phyloP scores from a whole-genome alignment of 805 yeast species.

The Torulaspora quercuum region DNA sequence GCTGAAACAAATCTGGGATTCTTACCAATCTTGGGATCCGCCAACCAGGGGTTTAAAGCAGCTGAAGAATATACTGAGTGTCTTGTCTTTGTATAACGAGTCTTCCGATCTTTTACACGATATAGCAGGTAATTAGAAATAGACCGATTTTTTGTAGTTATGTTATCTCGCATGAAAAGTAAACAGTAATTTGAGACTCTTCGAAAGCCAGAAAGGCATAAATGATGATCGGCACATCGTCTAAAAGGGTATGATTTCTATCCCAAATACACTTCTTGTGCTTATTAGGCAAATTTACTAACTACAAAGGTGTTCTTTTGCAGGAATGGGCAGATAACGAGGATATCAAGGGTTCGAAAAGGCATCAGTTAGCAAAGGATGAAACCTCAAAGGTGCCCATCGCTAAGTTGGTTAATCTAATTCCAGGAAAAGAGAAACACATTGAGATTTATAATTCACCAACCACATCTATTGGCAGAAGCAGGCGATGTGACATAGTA shows the following conservation, averaged over 20 bases:
- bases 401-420: constrained; percentile 30
- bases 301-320: constrained; percentile 3
- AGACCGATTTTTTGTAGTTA: constrained; percentile 2
- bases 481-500: constrained; percentile 55
- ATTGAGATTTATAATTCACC: constrained; percentile 35
- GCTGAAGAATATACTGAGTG: constrained; percentile 32
- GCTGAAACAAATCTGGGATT: constrained; percentile 28
- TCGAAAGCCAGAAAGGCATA: neutral
- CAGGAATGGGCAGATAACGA: constrained; percentile 13
- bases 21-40: constrained; percentile 35
- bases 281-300: neutral
- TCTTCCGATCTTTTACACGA: constrained; percentile 26
- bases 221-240: constrained; percentile 4
- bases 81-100: constrained; percentile 28
- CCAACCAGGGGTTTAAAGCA: constrained; percentile 34
- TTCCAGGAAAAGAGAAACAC: constrained; percentile 36
- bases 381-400: constrained; percentile 11
- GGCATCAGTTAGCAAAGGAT: no score
- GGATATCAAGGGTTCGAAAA: constrained; percentile 23
- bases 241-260: constrained; percentile 15
- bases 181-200: neutral
- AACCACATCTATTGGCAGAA: constrained; percentile 48
- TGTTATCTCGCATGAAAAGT: constrained; percentile 1
- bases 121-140: constrained; percentile 16
- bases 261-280: neutral